These are phyloP conservation scores for Hyaloraphidium curvatum DNA, from an alignment of 192 early-diverging fungal genomes.

Conservation along the genomic window DNA sequence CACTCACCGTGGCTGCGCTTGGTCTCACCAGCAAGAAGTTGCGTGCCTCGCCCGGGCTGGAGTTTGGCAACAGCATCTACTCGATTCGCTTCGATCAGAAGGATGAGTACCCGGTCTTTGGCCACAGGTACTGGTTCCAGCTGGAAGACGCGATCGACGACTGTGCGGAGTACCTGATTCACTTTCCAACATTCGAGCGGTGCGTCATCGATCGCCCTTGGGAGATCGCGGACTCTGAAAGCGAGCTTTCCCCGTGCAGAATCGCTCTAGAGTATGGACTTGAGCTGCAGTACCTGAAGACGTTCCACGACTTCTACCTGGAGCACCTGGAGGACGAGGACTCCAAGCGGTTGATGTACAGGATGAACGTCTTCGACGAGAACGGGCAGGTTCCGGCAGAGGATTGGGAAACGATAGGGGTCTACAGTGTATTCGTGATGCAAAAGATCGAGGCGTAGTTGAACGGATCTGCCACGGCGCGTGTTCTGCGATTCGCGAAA, in stretches of 20 bases:
- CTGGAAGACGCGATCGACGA: constrained; percentile 88
- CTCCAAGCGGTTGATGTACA: constrained; percentile 39
- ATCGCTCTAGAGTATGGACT: constrained; percentile 69
- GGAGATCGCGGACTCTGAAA: not conserved
- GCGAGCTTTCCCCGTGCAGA: constrained; percentile 15
- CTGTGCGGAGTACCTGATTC: constrained; percentile 86
- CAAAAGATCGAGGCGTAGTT: no score
- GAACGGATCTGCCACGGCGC: no score
- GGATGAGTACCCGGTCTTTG: constrained; percentile 41
- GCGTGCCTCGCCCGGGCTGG: constrained; percentile 16
- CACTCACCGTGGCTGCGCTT: not conserved
- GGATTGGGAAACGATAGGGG: constrained; percentile 84
- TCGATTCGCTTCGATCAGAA: constrained; percentile 62
- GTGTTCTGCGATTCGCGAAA: no score
- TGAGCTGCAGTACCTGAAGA: constrained; percentile 44
- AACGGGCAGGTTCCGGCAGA: constrained; percentile 45
- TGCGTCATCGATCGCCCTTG: constrained; percentile 14
- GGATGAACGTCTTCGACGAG: constrained; percentile 67
- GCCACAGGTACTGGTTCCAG: constrained; percentile 75
- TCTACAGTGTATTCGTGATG: constrained; percentile 59
- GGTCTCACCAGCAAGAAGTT: constrained; percentile 25
- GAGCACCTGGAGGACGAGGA: constrained; percentile 31
- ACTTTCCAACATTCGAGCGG: constrained; percentile 60
- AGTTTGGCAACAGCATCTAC: constrained; percentile 81
- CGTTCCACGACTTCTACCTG: constrained; percentile 69